Evolutionary conservation across 257 asterid genomes (phyloP), one percentile per base, ranked within the genome.

Genomic region (Solanum sejunctum): DNA sequence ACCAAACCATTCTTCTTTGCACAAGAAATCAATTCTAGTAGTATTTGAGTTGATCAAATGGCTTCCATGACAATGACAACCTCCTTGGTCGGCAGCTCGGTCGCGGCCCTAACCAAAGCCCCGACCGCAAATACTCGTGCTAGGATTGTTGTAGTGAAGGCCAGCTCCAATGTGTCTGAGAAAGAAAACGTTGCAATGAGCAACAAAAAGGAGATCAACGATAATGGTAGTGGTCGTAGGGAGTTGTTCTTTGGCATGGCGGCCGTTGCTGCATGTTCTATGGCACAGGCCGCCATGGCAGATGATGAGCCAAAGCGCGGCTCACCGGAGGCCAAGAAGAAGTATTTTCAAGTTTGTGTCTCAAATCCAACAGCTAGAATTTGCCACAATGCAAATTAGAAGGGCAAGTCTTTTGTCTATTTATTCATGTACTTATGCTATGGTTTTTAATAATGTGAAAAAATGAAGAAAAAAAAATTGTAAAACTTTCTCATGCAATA

Each of bases 31-130:
- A 77, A 51, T 10, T 36, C 41, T 64, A 64, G 10, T 77, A 26
- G 12, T 45, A 72, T 75, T 73, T 77, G 61, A 49, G 61, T 75
- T 75, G 60, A 75, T 75, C 82, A 51, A 77, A 77, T 77, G 82
- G 61, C 82, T 77, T 77, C 82, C 4, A 49, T 77, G 82, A 77
- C 82, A 77, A 77, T 77, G 82, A 77, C 82, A 77, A 77, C 82
- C 23, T 77, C 82, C 7, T 77, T 77, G 45, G 63, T 63, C 23
- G 82, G 82, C 6, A 61, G 63, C 6, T 77, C 82, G 23, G 0
- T 77, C 45, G 82, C 61, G 23, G 45, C 82, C 45, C 5, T 77
- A 1, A 51, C 45, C 1, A 77, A 15, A 77, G 82, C 41, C 3
- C 23, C 82, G 6, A 1, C 0, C 3, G 45, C 82, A 10, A 51